These are phyloP conservation scores for Rubia balearica DNA, from an alignment of 305 asterid genomes.

Conservation along the genomic window DNA sequence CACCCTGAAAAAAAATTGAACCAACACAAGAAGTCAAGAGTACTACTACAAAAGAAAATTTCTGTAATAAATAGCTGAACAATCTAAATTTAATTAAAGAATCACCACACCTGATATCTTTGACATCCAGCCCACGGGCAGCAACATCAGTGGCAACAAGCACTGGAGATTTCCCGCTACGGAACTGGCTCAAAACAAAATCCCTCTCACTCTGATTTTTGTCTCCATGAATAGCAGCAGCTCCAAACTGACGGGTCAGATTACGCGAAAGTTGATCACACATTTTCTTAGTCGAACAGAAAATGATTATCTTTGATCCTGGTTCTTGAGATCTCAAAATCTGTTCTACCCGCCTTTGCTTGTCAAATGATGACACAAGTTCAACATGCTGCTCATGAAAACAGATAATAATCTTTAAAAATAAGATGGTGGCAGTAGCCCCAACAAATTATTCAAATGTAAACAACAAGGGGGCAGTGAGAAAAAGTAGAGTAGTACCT, in stretches of 20 bases:
- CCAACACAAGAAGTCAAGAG: background rate
- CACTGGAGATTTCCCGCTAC: constrained; percentile 74
- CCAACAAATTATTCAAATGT: background rate
- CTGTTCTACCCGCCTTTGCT: constrained; percentile 84
- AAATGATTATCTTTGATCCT: constrained; percentile 85
- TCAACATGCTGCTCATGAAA: constrained; percentile 55
- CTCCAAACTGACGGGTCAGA: constrained; percentile 71
- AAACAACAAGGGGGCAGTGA: background rate
- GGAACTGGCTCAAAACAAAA: constrained; percentile 80
- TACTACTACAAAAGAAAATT: background rate
- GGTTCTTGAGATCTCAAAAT: constrained; percentile 91
- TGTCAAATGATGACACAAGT: constrained; percentile 60
- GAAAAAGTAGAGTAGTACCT: constrained; percentile 35
- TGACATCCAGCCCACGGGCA: constrained; percentile 93
- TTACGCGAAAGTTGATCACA: constrained; percentile 78
- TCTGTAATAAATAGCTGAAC: background rate
- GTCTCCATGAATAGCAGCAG: constrained; percentile 98
- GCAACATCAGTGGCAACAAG: constrained; percentile 99
- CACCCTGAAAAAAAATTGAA: constrained; percentile 43
- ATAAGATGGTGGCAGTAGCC: background rate
- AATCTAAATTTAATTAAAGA: background rate
- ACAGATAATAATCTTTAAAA: background rate
- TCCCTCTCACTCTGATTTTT: constrained; percentile 96
- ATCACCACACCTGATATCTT: constrained; percentile 70
- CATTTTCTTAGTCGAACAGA: constrained; percentile 96